Percentiles rank a stretch among this genome's conserved stretches.
These are phyloP conservation scores for Ostreobium quekettii DNA, from an alignment of 139 green algal species.

Conservation along the genomic window DNA sequence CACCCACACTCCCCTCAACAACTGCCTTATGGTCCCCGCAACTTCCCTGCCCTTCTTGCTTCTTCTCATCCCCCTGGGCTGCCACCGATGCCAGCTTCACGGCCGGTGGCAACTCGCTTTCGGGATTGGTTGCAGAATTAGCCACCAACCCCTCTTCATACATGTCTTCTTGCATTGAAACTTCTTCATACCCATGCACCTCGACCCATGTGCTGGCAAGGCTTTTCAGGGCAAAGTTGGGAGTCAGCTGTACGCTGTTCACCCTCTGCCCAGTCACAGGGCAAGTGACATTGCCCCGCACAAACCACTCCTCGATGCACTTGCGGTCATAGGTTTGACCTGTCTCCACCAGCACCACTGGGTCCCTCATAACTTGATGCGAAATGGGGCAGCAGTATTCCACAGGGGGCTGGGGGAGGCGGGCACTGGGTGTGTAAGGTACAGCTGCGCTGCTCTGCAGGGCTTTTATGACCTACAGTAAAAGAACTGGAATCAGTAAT, in stretches of 20 bases:
- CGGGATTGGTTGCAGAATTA: no score
- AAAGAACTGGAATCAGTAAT: no score
- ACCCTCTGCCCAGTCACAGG: constrained; percentile 11
- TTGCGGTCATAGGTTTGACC: constrained; percentile 30
- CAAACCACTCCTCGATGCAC: constrained; percentile 24
- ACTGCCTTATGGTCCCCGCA: no score
- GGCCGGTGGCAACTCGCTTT: no score
- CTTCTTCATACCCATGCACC: no score
- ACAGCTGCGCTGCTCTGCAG: background rate
- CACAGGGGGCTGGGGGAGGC: constrained; percentile 1
- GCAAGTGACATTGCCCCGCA: background rate
- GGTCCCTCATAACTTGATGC: constrained; percentile 30
- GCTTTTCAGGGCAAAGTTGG: constrained; percentile 21
- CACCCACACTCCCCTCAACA: no score
- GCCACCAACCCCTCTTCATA: no score
- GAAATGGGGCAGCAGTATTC: constrained; percentile 30
- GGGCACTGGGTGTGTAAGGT: background rate
- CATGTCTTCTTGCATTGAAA: no score
- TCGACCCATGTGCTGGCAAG: constrained; percentile 14
- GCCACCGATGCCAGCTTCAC: no score
- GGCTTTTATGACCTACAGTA: constrained; percentile 5
- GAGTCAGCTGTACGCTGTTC: constrained; percentile 8
- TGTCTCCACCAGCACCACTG: constrained; percentile 29
- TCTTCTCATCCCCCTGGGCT: no score
- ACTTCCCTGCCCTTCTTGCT: no score